These are phyloP conservation scores for Peziza echinospora DNA, from an alignment of 495 filamentous ascomycete genomes.

Conservation along the genomic window DNA sequence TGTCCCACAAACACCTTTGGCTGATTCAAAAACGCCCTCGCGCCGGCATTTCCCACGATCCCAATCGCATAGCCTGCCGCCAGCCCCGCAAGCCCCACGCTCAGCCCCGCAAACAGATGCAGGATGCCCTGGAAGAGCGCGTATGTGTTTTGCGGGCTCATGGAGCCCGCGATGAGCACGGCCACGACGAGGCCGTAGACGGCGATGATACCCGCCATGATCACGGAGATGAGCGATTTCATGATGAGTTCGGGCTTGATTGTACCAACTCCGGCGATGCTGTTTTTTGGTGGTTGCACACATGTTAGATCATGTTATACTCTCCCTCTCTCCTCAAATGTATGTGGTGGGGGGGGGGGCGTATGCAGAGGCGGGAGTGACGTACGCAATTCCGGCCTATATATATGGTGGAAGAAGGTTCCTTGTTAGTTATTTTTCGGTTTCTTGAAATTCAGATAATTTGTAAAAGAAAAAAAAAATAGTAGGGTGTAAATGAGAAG, in stretches of 20 bases:
- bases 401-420: neutral
- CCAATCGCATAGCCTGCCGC: constrained; percentile 97
- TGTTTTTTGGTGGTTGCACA: neutral
- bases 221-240: constrained; percentile 47
- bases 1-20: constrained; percentile 92
- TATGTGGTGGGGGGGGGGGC: no score
- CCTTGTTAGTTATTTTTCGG: neutral
- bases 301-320: neutral
- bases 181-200: constrained; percentile 94
- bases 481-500: no score
- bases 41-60: constrained; percentile 81
- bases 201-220: constrained; percentile 99
- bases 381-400: neutral
- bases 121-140: constrained; percentile 80
- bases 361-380: no score
- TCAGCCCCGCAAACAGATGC: constrained; percentile 79
- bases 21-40: constrained; percentile 87
- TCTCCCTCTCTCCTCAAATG: no score
- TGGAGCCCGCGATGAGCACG: constrained; percentile 74
- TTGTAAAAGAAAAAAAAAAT: no score
- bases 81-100: constrained; percentile 73
- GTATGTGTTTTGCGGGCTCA: constrained; percentile 41
- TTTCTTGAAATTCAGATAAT: neutral
- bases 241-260: constrained; percentile 92
- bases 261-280: constrained; percentile 75